Evolutionary conservation across 1,139 yeast genomes (phyloP).

Genomic region (Hanseniaspora sp.): DNA sequence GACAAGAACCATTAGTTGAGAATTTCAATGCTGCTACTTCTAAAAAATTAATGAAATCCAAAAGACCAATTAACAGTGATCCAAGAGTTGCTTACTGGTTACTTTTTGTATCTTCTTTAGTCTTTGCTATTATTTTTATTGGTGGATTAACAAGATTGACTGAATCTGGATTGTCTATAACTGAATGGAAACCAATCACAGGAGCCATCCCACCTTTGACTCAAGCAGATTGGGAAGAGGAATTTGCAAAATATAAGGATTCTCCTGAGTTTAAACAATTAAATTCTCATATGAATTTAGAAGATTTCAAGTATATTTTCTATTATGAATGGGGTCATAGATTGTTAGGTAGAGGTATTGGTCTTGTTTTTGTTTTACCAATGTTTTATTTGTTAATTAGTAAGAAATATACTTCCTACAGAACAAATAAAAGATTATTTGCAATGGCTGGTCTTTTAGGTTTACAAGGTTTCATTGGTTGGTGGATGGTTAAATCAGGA

Average conservation of each 20-base stretch:
- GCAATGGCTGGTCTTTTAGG: conserved; percentile 72
- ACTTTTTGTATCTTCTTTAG: conserved; percentile 77
- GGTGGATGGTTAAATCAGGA: conserved; percentile 99
- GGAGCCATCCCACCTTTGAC: conserved; percentile 83
- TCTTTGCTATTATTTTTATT: conserved; percentile 88
- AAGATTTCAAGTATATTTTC: conserved; percentile 89
- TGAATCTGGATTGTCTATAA: conserved; percentile 88
- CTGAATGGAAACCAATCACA: conserved; percentile 98
- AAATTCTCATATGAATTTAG: conserved; percentile 80
- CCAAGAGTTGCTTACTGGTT: conserved; percentile 77
- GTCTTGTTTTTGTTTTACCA: conserved; percentile 70
- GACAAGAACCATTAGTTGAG: conserved; percentile 2
- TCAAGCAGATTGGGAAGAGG: conserved; percentile 72
- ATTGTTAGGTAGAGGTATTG: conserved; percentile 82
- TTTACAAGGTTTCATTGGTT: conserved; percentile 89
- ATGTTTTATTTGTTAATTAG: conserved; percentile 68
- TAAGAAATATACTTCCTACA: conserved; percentile 49
- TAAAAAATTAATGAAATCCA: conserved; percentile 1
- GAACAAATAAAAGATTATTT: conserved; percentile 55
- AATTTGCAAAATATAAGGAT: conserved; percentile 65
- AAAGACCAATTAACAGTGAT: conserved; percentile 27
- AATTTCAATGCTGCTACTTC: conserved; percentile 5
- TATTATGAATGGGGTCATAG: conserved; percentile 98
- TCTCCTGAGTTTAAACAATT: conserved; percentile 88
- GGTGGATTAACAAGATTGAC: conserved; percentile 94